These are phyloP conservation scores for Citrus glauca DNA, from an alignment of 345 rosid genomes.

Conservation along the genomic window DNA sequence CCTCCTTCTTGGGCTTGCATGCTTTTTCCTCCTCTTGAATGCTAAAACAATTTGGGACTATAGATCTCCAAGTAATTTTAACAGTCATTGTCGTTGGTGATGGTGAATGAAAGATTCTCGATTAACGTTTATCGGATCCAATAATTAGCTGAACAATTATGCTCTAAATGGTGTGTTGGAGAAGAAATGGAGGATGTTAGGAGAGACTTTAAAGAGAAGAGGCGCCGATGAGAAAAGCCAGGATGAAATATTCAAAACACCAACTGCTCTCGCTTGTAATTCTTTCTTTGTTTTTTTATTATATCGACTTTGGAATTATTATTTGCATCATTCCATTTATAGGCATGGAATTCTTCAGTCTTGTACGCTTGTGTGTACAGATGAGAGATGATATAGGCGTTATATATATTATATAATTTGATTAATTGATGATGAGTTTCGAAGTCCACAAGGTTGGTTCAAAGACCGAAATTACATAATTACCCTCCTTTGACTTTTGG, in stretches of 20 bases:
- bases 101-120: not conserved
- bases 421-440: not conserved
- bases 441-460: constrained; percentile 26
- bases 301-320: constrained; percentile 11
- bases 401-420: constrained; percentile 6
- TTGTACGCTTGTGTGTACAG: not conserved
- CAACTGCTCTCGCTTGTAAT: constrained; percentile 20
- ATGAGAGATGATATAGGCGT: not conserved
- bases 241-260: constrained; percentile 16
- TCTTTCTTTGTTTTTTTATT: not conserved
- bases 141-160: not conserved
- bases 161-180: not conserved
- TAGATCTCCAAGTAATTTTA: constrained; percentile 48
- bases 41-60: constrained; percentile 49
- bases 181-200: not conserved
- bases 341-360: not conserved
- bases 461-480: constrained; percentile 12
- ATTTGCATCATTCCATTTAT: not conserved
- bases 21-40: constrained; percentile 16
- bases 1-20: constrained; percentile 32
- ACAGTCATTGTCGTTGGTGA: constrained; percentile 33
- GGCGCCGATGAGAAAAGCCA: not conserved
- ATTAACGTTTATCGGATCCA: not conserved
- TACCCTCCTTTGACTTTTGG: constrained; percentile 31
- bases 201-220: not conserved